Evolutionary conservation across 2,329 filamentous ascomycete species (phyloP).

Genomic region (Sclerotinia spermophila): DNA sequence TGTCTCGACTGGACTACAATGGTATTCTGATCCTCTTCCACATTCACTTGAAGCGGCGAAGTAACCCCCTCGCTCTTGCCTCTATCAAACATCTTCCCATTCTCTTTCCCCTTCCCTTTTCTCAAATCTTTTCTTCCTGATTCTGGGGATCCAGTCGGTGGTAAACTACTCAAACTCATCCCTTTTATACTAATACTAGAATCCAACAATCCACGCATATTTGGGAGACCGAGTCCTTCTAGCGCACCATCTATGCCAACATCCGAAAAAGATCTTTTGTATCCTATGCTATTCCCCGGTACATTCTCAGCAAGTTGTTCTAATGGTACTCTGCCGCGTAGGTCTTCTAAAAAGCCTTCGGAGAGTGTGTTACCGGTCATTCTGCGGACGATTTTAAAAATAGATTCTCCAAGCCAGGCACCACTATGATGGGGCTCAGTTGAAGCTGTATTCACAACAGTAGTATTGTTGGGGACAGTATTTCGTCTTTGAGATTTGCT

Average conservation of each 20-base stretch:
- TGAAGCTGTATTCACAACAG: background rate
- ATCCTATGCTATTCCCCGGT: slow-evolving; percentile 12
- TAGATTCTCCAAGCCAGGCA: background rate
- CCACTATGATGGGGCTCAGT: background rate
- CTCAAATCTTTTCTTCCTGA: background rate
- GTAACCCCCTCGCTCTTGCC: background rate
- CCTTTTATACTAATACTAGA: slow-evolving; percentile 9
- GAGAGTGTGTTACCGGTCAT: background rate
- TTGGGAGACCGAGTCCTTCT: background rate
- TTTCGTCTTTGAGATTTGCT: background rate
- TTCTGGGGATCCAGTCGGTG: slow-evolving; percentile 12
- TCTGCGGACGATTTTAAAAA: background rate
- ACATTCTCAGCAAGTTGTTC: slow-evolving; percentile 2
- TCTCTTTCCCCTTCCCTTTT: slow-evolving; percentile 6
- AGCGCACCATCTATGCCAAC: background rate
- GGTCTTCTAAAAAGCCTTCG: background rate
- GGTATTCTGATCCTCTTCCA: background rate
- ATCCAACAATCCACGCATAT: slow-evolving; percentile 3
- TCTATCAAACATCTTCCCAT: slow-evolving; percentile 5
- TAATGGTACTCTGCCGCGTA: slow-evolving; percentile 8
- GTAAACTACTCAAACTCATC: slow-evolving; percentile 12
- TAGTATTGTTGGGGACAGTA: background rate
- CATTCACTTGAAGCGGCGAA: background rate
- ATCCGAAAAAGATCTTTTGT: slow-evolving; percentile 15
- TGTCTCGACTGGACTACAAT: background rate